Percentiles rank a stretch among this genome's conserved stretches.
Conservation (phyloP, 805 yeast species). For the Saccharomyces kudriavzevii region DNA sequence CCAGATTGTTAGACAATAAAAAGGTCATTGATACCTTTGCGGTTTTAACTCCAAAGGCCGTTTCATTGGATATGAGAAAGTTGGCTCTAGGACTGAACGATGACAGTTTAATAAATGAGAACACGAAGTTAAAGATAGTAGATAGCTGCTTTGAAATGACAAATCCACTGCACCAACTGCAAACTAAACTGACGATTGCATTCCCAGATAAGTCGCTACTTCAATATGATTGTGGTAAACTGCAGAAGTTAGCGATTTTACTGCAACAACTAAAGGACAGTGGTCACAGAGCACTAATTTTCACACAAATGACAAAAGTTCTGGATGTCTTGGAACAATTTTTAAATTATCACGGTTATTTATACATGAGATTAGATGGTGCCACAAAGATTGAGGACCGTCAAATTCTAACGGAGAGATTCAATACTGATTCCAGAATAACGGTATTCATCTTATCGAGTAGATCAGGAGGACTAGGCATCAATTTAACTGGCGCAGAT, state of each 20-base stretch:
- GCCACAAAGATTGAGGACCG: slow-evolving; percentile 96
- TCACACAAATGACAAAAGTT: slow-evolving; percentile 97
- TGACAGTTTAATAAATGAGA: slow-evolving; percentile 18
- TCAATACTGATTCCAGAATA: slow-evolving; percentile 75
- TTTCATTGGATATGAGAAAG: slow-evolving; percentile 62
- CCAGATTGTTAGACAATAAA: slow-evolving; percentile 35
- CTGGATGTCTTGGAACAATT: slow-evolving; percentile 89
- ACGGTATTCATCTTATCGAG: slow-evolving; percentile 90
- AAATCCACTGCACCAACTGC: slow-evolving; percentile 70
- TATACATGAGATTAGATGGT: slow-evolving; percentile 93
- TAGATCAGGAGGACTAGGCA: slow-evolving; percentile 97
- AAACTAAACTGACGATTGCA: slow-evolving; percentile 81
- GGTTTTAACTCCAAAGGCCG: slow-evolving; percentile 81
- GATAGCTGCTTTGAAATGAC: slow-evolving; percentile 14
- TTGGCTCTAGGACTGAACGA: slow-evolving; percentile 21
- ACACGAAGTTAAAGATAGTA: slow-evolving; percentile 21
- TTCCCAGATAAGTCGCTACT: slow-evolving; percentile 90
- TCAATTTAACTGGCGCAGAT: slow-evolving; percentile 96
- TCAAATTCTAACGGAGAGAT: slow-evolving; percentile 85
- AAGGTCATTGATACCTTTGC: slow-evolving; percentile 65
- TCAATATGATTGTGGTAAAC: slow-evolving; percentile 94
- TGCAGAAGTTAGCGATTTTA: slow-evolving; percentile 73
- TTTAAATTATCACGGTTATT: slow-evolving; percentile 85
- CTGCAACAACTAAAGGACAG: slow-evolving; percentile 69
- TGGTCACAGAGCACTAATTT: slow-evolving; percentile 91